Conservation (phyloP, 441 rosid genomes). For the Viola pubescens region DNA sequence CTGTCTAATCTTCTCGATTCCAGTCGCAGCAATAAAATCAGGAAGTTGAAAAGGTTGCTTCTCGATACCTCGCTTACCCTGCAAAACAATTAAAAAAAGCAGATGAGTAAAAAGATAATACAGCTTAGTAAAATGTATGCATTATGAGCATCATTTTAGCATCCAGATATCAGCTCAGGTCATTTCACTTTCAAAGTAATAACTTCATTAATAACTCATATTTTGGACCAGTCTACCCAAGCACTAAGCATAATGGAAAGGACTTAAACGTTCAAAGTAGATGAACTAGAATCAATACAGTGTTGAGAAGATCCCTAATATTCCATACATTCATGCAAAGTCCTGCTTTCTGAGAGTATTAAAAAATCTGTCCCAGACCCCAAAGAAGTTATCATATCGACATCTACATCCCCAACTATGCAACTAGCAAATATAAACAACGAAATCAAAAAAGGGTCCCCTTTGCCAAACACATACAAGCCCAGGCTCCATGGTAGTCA, state of each 20-base stretch:
- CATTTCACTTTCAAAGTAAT: conserved; percentile 15
- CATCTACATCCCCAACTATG: conserved; percentile 37
- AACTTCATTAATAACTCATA: conserved; percentile 3
- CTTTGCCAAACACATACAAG: conserved; percentile 84
- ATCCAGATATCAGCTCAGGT: conserved; percentile 8
- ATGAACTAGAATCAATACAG: conserved; percentile 38
- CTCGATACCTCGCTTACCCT: conserved; percentile 99
- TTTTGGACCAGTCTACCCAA: conserved; percentile 31
- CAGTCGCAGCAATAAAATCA: conserved; percentile 98
- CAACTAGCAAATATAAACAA: conserved; percentile 26
- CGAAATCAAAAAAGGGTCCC: conserved; percentile 41
- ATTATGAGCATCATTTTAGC: background rate
- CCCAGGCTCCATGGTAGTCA: conserved; percentile 87
- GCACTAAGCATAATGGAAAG: conserved; percentile 40
- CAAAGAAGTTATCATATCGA: background rate
- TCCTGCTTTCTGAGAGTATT: background rate
- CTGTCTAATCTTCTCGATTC: conserved; percentile 99
- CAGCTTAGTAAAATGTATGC: conserved; percentile 4
- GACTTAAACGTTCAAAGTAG: conserved; percentile 56
- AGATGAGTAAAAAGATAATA: conserved; percentile 36
- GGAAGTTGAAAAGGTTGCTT: conserved; percentile 98
- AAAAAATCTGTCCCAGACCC: conserved; percentile 1
- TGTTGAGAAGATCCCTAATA: conserved; percentile 16
- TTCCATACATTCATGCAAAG: conserved; percentile 18
- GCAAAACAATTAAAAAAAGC: conserved; percentile 30